Percentiles rank a stretch among this genome's conserved stretches.
Evolutionary conservation across 2,329 filamentous ascomycete species (phyloP).

Genomic region (Emericellopsis cladophorae): DNA sequence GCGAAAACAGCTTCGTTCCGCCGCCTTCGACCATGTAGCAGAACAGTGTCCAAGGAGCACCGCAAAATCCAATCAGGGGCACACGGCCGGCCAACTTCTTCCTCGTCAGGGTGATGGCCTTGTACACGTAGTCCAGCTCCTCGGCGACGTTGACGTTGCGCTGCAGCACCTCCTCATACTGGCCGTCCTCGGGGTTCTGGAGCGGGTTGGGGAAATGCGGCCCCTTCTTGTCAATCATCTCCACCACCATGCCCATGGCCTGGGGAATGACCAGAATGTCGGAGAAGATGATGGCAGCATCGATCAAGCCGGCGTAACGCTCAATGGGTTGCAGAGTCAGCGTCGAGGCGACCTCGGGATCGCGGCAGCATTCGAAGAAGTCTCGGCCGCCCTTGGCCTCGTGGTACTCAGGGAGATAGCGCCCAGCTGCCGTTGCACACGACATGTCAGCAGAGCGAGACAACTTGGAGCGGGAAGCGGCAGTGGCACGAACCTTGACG

Average conservation of each 20-base stretch:
- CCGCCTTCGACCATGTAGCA: conserved; percentile 99
- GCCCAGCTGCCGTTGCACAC: conserved; percentile 51
- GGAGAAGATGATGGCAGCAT: conserved; percentile 97
- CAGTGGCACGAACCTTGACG: conserved; percentile 62
- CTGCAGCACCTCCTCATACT: conserved; percentile 67
- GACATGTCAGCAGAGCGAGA: background rate
- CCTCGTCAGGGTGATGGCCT: conserved; percentile 83
- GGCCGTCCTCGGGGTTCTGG: conserved; percentile 63
- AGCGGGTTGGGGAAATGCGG: conserved; percentile 87
- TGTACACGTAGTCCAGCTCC: conserved; percentile 89
- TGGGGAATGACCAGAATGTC: conserved; percentile 97
- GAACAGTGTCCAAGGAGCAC: conserved; percentile 90
- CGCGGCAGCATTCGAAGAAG: conserved; percentile 96
- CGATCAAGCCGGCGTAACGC: conserved; percentile 78
- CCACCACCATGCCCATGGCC: conserved; percentile 95
- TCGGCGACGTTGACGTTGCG: conserved; percentile 71
- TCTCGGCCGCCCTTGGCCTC: conserved; percentile 81
- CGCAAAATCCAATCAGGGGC: conserved; percentile 91
- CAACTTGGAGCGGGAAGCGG: background rate
- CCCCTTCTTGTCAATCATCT: conserved; percentile 96
- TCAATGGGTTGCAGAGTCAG: conserved; percentile 92
- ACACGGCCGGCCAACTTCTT: conserved; percentile 80
- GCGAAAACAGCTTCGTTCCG: conserved; percentile 86
- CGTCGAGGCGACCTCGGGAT: conserved; percentile 83
- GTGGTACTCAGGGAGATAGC: conserved; percentile 97